Evolutionary conservation across 345 rosid genomes (phyloP), one percentile per base, ranked within the genome.

Genomic region (Eucalyptus viminalis): DNA sequence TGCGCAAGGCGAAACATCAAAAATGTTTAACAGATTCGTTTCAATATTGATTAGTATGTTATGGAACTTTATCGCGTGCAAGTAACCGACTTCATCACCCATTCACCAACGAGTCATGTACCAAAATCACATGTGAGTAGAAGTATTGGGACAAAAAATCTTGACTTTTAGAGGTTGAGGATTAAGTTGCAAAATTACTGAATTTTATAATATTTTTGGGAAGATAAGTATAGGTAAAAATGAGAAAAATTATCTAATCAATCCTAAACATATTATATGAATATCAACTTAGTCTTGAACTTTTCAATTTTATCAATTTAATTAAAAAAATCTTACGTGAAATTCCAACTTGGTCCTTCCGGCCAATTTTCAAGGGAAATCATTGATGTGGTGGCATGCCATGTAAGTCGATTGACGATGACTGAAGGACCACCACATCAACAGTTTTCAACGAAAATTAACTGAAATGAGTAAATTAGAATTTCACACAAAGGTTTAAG

Each of bases 331-430:
- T 2, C 1, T 72, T 5, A 9, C 0, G 0, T 5, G 8, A 37
- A 76, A 37, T 21, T 76, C 9, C 3, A 3, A 2, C 0, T 0
- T 40, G 6, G 4, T 76, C 1, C 8, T 76, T 76, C 21, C 0
- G 0, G 2, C 1, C 9, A 21, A 37, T 72, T 72, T 37, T 34
- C 1, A 2, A 9, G 13, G 0, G 19, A 65, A 65, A n/a, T 67
- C 6, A 67, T 1, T 9, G 1, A 69, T 1, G 0, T 5, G 44
- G 27, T 3, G 1, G 12, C 2, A 2, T 37, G 14, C 4, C 4
- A 17, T 8, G 1, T 34, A 17, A 9, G 6, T 16, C 0, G 0
- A 11, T 5, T 0, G 0, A 21, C 0, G 0, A 37, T 72, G 3
- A 37, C 2, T 11, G 0, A 56, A 56, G 27, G 9, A 72, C 3